Conservation (phyloP, 2,329 filamentous ascomycete genomes). For the Penicillium aurantiogriseum region DNA sequence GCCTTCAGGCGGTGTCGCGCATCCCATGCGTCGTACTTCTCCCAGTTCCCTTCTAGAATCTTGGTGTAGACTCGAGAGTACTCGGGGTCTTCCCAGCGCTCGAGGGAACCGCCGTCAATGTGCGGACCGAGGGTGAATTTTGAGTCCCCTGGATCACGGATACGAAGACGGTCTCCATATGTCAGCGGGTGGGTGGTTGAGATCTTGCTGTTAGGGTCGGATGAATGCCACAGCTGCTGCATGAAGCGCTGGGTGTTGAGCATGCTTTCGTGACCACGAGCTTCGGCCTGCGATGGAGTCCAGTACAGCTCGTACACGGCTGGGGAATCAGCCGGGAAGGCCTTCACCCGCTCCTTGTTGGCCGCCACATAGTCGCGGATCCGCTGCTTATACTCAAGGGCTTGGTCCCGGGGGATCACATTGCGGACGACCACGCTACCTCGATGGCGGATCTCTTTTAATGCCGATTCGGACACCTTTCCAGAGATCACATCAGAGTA, state of each 20-base stretch:
- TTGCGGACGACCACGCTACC: conserved; percentile 65
- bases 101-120: conserved; percentile 70
- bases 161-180: conserved; percentile 71
- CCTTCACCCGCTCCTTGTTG: conserved; percentile 55
- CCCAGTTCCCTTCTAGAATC: conserved; percentile 74
- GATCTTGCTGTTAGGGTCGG: conserved; percentile 47
- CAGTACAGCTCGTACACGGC: conserved; percentile 76
- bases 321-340: conserved; percentile 65
- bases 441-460: conserved; percentile 56
- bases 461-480: conserved; percentile 32
- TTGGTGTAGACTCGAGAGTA: conserved; percentile 72
- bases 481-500: conserved; percentile 42
- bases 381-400: conserved; percentile 63
- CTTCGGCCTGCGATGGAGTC: conserved; percentile 66
- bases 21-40: conserved; percentile 80
- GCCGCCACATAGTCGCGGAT: conserved; percentile 63
- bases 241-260: conserved; percentile 61
- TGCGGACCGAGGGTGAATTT: conserved; percentile 72
- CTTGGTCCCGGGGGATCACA: conserved; percentile 63
- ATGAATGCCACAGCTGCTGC: conserved; percentile 63
- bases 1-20: conserved; percentile 66
- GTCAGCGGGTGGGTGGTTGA: conserved; percentile 60
- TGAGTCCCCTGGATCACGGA: conserved; percentile 68
- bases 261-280: conserved; percentile 65
- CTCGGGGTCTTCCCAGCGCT: conserved; percentile 70